Evolutionary conservation across 441 rosid species (phyloP), one percentile per base, ranked within the genome.

Genomic region (Erysimum pusillum): DNA sequence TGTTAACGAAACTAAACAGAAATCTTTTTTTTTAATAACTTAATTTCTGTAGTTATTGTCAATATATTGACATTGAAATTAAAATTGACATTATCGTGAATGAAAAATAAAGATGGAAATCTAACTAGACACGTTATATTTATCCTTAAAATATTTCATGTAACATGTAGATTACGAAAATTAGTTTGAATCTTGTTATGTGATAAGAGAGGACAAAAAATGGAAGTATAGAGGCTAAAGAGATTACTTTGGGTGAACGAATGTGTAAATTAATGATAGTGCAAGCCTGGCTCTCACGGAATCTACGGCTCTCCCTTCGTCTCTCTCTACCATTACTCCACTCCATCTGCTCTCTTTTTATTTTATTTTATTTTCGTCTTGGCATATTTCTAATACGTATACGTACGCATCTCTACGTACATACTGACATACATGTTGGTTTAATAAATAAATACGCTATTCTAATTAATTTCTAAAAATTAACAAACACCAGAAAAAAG

Each of bases 221-320:
- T n/a, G n/a, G n/a, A n/a, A n/a, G n/a, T n/a, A n/a, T n/a, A n/a
- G n/a, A n/a, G n/a, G n/a, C n/a, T n/a, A n/a, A 38, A 48, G 71
- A 61, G 70, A 48, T 79, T 58, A 79, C 78, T 87, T 83, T 44
- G 77, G 41, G 76, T 54, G 70, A 70, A 80, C 67, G 83, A 69
- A 32, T 63, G 52, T 66, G 56, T 39, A 57, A 58, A 41, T 54
- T 36, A 76, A 84, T 79, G 86, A 82, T 67, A 79, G 80, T 85
- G 90, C 87, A 89, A 87, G 93, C 64, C 90, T 83, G 90, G 80
- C 85, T 75, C 80, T 76, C 84, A 79, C 85, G 86, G 88, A 83
- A 79, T 83, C 87, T 77, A 80, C 86, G 84, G 81, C 73, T 79
- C 83, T 58, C 59, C 22, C 69, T 61, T 44, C 39, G 10, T 46